These are phyloP conservation scores for Leccinum pallidistipes DNA, from an alignment of 1,284 basidiomycete genomes.

Conservation along the genomic window DNA sequence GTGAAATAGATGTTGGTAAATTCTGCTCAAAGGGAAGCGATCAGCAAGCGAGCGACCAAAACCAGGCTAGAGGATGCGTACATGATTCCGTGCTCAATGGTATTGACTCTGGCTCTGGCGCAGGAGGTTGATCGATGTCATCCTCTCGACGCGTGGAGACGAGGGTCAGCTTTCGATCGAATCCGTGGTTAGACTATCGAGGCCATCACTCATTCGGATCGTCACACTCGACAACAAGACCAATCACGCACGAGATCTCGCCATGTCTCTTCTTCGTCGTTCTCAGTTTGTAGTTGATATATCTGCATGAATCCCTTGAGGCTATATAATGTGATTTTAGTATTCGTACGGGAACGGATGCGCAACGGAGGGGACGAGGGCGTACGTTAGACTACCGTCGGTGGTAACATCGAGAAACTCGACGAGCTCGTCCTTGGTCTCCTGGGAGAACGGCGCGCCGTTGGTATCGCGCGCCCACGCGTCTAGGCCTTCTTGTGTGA, in stretches of 20 bases:
- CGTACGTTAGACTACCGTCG: conserved; percentile 72
- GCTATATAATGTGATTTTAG: conserved; percentile 35
- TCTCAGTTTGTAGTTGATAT: conserved; percentile 78
- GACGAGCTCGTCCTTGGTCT: conserved; percentile 72
- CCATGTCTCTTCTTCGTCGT: conserved; percentile 82
- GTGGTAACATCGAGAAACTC: conserved; percentile 75
- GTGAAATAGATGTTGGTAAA: conserved; percentile 12
- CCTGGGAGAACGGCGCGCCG: conserved; percentile 67
- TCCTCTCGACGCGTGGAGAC: conserved; percentile 62
- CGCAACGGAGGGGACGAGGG: conserved; percentile 9
- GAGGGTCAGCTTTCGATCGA: conserved; percentile 62
- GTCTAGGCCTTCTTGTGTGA: conserved; percentile 61
- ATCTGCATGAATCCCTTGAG: conserved; percentile 78
- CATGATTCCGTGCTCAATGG: conserved; percentile 18
- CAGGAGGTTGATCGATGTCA: conserved; percentile 24
- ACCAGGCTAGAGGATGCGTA: conserved; percentile 8
- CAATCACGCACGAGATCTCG: conserved; percentile 59
- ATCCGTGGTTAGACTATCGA: conserved; percentile 66
- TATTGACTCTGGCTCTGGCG: conserved; percentile 15
- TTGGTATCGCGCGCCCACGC: conserved; percentile 77
- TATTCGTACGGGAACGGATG: background rate
- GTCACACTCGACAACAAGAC: background rate
- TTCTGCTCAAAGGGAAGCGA: conserved; percentile 18
- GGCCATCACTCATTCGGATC: conserved; percentile 1
- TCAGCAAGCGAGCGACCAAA: conserved; percentile 3